Evolutionary conservation across 208 protist genomes (phyloP).

Genomic region (Leishmania tropica): DNA sequence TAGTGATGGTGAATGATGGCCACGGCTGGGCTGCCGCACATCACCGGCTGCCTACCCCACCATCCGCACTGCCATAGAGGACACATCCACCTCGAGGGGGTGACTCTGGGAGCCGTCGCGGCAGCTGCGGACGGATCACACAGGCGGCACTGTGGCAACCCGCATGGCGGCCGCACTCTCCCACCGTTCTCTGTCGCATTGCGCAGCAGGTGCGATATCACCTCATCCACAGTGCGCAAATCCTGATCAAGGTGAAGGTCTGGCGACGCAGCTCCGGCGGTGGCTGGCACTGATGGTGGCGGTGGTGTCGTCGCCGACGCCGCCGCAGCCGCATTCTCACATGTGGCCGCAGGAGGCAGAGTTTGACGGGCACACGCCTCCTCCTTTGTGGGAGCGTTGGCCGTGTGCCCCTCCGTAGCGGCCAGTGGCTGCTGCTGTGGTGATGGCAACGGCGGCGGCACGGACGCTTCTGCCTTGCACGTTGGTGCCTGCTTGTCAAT

Average conservation of each 20-base stretch:
- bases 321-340: neutral
- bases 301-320: neutral
- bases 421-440: neutral
- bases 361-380: neutral
- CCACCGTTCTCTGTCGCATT: conserved; percentile 12
- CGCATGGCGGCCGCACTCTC: conserved; percentile 29
- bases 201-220: conserved; percentile 32
- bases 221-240: conserved; percentile 34
- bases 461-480: neutral
- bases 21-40: conserved; percentile 46
- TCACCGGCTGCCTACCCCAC: conserved; percentile 6
- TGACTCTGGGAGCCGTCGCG: neutral
- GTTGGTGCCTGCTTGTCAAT: neutral
- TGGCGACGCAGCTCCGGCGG: neutral
- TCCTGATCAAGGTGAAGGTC: conserved; percentile 12
- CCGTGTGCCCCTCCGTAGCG: neutral
- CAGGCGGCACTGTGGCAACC: conserved; percentile 39
- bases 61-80: neutral
- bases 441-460: neutral
- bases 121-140: conserved; percentile 6
- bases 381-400: neutral
- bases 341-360: neutral
- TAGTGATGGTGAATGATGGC: conserved; percentile 65
- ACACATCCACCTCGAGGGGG: neutral
- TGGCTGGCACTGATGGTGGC: neutral